Conservation (phyloP, 225 moss, liverwort and hornwort species). For the Bryoerythrophyllum caledonicum region DNA sequence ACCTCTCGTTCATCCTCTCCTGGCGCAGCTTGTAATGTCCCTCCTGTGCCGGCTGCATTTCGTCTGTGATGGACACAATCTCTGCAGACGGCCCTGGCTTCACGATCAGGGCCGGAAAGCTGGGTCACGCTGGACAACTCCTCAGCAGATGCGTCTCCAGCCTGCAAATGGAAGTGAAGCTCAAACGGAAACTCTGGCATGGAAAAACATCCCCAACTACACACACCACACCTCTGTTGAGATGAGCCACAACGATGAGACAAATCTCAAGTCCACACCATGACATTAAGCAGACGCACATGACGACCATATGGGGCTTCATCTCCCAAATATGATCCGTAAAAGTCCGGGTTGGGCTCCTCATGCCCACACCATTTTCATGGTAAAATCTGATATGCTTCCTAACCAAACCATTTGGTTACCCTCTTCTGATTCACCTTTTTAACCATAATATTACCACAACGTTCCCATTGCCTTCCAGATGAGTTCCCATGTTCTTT, state of each 20-base stretch:
- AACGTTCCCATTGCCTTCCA: no score
- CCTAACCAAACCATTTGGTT: no score
- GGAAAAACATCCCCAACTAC: neutral
- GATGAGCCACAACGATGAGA: neutral
- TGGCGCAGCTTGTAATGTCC: conserved; percentile 55
- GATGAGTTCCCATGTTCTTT: no score
- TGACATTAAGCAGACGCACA: no score
- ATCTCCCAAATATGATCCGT: no score
- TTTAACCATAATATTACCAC: no score
- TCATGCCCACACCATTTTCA: no score
- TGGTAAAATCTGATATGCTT: no score
- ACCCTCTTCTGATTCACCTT: no score
- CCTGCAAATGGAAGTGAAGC: conserved; percentile 23
- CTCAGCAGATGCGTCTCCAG: conserved; percentile 55
- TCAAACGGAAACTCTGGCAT: neutral
- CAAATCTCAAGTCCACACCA: neutral
- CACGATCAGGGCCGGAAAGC: conserved; percentile 48
- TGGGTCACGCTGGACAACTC: conserved; percentile 62
- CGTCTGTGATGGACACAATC: conserved; percentile 46
- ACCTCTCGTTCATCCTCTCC: conserved; percentile 54
- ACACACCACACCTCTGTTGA: neutral
- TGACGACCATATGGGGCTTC: no score
- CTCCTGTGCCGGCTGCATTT: conserved; percentile 55
- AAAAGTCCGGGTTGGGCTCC: no score
- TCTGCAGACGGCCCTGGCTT: conserved; percentile 45